Conservation (phyloP, 2,329 filamentous ascomycete species). For the Bipolaris zeicola region DNA sequence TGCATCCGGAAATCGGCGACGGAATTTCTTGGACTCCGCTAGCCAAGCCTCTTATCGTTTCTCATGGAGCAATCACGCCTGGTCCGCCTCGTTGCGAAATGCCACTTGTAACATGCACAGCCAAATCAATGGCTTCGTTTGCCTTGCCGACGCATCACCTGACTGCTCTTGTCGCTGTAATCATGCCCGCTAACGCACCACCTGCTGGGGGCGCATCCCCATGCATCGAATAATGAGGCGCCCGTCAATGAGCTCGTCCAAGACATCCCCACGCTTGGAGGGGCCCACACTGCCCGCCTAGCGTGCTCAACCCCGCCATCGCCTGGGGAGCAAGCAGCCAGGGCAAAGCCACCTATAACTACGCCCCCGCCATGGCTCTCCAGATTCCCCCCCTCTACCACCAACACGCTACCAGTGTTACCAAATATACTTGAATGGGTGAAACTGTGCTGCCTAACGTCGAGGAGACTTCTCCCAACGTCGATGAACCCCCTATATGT, state of each 20-base stretch:
- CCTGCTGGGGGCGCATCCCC: neutral
- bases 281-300: constrained; percentile 40
- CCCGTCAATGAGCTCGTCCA: constrained; percentile 24
- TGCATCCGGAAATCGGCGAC: constrained; percentile 28
- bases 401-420: constrained; percentile 42
- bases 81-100: constrained; percentile 6
- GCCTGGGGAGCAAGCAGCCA: constrained; percentile 15
- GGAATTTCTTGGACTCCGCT: constrained; percentile 36
- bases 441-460: constrained; percentile 48
- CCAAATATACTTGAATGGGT: constrained; percentile 51
- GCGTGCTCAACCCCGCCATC: constrained; percentile 39
- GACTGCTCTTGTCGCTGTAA: neutral
- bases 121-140: constrained; percentile 1
- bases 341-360: constrained; percentile 39
- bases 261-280: constrained; percentile 32
- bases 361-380: constrained; percentile 29
- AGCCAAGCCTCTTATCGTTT: constrained; percentile 43
- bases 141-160: constrained; percentile 7
- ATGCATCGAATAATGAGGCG: constrained; percentile 25
- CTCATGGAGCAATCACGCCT: constrained; percentile 13
- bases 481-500: constrained; percentile 52
- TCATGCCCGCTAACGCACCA: constrained; percentile 4
- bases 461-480: constrained; percentile 49
- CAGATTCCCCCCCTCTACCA: constrained; percentile 28
- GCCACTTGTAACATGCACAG: constrained; percentile 4